These are phyloP conservation scores for Boletellus emodensis DNA, from an alignment of 768 basidiomycete species.

Conservation along the genomic window DNA sequence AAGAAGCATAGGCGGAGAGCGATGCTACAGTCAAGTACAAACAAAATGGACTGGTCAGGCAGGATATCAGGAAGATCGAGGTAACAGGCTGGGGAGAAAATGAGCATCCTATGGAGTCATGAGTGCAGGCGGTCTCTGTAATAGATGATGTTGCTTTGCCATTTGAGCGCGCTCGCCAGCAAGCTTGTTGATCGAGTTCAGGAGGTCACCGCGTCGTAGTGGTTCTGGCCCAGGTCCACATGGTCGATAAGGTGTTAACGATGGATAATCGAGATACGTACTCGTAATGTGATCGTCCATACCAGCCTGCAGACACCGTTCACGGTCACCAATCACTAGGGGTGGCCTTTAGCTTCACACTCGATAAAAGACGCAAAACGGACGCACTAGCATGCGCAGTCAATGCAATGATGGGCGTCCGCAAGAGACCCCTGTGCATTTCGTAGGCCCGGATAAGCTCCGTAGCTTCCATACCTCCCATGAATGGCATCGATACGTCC, in stretches of 20 bases:
- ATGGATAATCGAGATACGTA: slow-evolving; percentile 34
- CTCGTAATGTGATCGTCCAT: slow-evolving; percentile 85
- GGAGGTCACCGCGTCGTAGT: slow-evolving; percentile 68
- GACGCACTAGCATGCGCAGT: slow-evolving; percentile 94
- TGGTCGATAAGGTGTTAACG: background rate
- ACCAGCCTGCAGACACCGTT: slow-evolving; percentile 71
- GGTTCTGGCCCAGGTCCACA: slow-evolving; percentile 48
- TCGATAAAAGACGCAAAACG: background rate
- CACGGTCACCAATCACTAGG: slow-evolving; percentile 84
- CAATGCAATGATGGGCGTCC: slow-evolving; percentile 91
- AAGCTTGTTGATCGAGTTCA: slow-evolving; percentile 79
- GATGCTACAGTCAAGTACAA: slow-evolving; percentile 16
- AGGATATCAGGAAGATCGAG: slow-evolving; percentile 15
- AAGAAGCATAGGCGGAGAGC: background rate
- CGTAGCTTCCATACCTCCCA: slow-evolving; percentile 98
- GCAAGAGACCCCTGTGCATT: slow-evolving; percentile 58
- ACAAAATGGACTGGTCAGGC: background rate
- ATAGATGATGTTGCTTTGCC: slow-evolving; percentile 28
- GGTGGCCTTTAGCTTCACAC: slow-evolving; percentile 7
- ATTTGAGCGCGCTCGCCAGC: slow-evolving; percentile 56
- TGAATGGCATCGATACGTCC: slow-evolving; percentile 98
- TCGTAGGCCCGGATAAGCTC: slow-evolving; percentile 87
- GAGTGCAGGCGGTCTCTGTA: slow-evolving; percentile 32
- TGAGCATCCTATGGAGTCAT: slow-evolving; percentile 20
- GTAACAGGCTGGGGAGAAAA: background rate